Conservation (phyloP, 331 rosid species). For the Erythrophleum ivorense region DNA sequence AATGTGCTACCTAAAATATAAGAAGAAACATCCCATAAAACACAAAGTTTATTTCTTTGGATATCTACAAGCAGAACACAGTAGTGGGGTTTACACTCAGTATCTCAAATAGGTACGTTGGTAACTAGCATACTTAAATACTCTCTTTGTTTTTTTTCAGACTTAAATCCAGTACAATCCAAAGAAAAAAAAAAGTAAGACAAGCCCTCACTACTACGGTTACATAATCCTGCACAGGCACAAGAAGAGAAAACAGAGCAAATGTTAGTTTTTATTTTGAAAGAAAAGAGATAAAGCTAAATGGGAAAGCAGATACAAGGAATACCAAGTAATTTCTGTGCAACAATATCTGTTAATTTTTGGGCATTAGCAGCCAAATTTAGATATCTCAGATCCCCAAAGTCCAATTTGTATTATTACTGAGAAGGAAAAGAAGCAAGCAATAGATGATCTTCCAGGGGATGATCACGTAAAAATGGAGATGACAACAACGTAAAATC, state of each 20-base stretch:
- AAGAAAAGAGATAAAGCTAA: background rate
- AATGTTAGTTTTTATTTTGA: background rate
- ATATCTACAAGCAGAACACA: background rate
- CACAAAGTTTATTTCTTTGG: background rate
- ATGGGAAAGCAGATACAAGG: background rate
- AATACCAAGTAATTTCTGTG: background rate
- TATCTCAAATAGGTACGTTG: background rate
- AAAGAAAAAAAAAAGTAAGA: constrained; percentile 2
- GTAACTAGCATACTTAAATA: constrained; percentile 5
- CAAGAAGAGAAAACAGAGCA: background rate
- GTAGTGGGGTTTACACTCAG: background rate
- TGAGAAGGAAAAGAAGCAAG: background rate
- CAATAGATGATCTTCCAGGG: background rate
- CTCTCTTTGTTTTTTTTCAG: background rate
- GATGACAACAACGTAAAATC: background rate
- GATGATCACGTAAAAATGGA: background rate
- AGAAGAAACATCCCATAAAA: background rate
- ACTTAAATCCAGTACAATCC: background rate
- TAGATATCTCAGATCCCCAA: background rate
- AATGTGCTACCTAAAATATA: background rate
- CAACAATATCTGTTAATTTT: background rate
- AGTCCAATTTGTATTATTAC: background rate
- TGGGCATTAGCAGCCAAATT: background rate
- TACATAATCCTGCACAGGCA: constrained; percentile 41
- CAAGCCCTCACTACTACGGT: constrained; percentile 32